Conservation (phyloP, 75 land plant species). For the Picea sitchensis region DNA sequence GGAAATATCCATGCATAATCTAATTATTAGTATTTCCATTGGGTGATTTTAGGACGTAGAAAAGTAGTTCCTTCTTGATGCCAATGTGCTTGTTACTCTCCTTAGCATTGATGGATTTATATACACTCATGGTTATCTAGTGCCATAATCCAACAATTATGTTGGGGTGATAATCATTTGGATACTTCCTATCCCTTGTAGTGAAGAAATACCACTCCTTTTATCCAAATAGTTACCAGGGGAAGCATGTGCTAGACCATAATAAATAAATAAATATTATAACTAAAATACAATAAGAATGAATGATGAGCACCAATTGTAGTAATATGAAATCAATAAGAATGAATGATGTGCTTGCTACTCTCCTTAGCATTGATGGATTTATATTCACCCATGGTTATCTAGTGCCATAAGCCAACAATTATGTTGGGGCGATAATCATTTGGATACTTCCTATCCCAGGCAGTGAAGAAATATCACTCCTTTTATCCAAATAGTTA, state of each 20-base stretch:
- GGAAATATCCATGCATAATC: slow-evolving; percentile 17
- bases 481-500: slow-evolving; percentile 11
- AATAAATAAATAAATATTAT: too few relatives aligned
- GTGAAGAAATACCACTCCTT: slow-evolving; percentile 18
- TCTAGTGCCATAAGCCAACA: slow-evolving; percentile 15
- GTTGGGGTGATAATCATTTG: slow-evolving; percentile 12
- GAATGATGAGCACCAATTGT: too few relatives aligned
- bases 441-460: slow-evolving; percentile 20
- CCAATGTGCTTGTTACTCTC: slow-evolving; percentile 1
- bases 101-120: slow-evolving; percentile 1
- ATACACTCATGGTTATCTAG: slow-evolving; percentile 17
- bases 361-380: background rate
- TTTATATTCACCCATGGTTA: slow-evolving; percentile 14
- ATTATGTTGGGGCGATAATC: slow-evolving; percentile 13
- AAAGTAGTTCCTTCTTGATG: slow-evolving; percentile 16
- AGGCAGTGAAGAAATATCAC: slow-evolving; percentile 12
- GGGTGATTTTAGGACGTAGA: slow-evolving; percentile 13
- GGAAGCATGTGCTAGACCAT: too few relatives aligned
- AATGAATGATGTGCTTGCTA: slow-evolving; percentile 8
- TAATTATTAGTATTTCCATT: slow-evolving; percentile 17
- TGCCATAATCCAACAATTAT: slow-evolving; percentile 9
- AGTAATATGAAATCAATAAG: too few relatives aligned
- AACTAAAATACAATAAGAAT: too few relatives aligned
- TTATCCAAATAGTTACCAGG: slow-evolving; percentile 7
- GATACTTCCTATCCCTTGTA: slow-evolving; percentile 16